These are phyloP conservation scores for Suillus bovinus DNA, from an alignment of 768 basidiomycete species.

Conservation along the genomic window DNA sequence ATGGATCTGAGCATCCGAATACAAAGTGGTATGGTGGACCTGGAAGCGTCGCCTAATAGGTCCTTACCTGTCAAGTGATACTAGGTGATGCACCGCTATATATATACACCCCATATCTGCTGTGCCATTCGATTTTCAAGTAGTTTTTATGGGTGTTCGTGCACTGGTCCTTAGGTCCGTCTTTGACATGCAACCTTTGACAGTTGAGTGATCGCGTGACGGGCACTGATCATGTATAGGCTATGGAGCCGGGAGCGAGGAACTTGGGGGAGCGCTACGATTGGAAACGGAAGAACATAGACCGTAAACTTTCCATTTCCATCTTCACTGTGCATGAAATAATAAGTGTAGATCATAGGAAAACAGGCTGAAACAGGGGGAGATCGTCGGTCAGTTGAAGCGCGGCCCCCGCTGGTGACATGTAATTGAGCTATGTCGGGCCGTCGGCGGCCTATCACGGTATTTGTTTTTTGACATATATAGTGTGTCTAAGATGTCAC, in stretches of 20 bases:
- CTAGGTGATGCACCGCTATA: background rate
- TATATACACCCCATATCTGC: background rate
- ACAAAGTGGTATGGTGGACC: constrained; percentile 12
- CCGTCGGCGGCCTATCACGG: constrained; percentile 19
- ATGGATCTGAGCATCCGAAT: constrained; percentile 4
- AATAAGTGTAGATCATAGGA: background rate
- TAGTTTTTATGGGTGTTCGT: background rate
- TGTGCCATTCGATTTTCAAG: background rate
- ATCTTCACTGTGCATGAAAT: background rate
- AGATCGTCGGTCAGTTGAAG: background rate
- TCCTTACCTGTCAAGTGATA: background rate
- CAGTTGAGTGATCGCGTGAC: background rate
- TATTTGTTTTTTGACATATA: background rate
- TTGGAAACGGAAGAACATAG: too few relatives aligned
- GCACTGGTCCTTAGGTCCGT: background rate
- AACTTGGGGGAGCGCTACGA: background rate
- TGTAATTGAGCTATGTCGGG: background rate
- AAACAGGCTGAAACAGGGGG: background rate
- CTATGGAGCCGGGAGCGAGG: background rate
- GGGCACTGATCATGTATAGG: background rate
- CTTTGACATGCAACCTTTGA: background rate
- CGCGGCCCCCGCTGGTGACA: background rate
- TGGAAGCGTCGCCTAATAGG: background rate
- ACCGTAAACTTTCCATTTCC: background rate
- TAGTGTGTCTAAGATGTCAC: too few relatives aligned